These are phyloP conservation scores for Isatis tinctoria DNA, from an alignment of 345 rosid species.

Conservation along the genomic window DNA sequence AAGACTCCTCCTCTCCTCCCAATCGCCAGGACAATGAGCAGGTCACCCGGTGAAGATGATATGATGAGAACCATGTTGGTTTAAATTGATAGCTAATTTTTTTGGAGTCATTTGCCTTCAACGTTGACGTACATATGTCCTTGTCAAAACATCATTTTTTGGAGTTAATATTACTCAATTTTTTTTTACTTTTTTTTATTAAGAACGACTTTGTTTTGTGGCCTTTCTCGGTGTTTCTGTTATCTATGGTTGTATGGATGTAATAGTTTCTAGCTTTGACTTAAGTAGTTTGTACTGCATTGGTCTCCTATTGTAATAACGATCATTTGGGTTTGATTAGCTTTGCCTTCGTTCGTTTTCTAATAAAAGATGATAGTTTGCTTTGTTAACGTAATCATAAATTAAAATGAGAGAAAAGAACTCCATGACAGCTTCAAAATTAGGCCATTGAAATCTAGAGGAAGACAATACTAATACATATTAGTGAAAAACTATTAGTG, in stretches of 20 bases:
- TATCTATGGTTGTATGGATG: slow-evolving; percentile 21
- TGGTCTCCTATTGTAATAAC: slow-evolving; percentile 15
- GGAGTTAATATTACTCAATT: slow-evolving; percentile 20
- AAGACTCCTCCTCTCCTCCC: slow-evolving; percentile 29
- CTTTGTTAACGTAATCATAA: not conserved
- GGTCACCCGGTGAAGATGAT: slow-evolving; percentile 11
- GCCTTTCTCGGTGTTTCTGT: slow-evolving; percentile 9
- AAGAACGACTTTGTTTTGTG: slow-evolving; percentile 4
- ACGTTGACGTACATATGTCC: slow-evolving; percentile 12
- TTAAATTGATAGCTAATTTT: slow-evolving; percentile 15
- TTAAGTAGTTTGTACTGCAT: slow-evolving; percentile 15
- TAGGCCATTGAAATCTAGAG: not conserved
- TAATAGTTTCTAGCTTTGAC: slow-evolving; percentile 17
- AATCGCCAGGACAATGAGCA: not conserved
- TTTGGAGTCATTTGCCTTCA: slow-evolving; percentile 20
- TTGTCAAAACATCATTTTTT: slow-evolving; percentile 15
- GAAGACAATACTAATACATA: not conserved
- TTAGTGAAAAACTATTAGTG: not conserved
- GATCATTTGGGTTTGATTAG: slow-evolving; percentile 1
- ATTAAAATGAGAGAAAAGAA: not conserved
- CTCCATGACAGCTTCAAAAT: not conserved
- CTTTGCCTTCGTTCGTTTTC: not conserved
- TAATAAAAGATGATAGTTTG: not conserved
- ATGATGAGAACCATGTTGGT: slow-evolving; percentile 23
- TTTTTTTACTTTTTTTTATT: not conserved